Conservation (phyloP, 78 protist species). For the Chrysochromulina parva region DNA sequence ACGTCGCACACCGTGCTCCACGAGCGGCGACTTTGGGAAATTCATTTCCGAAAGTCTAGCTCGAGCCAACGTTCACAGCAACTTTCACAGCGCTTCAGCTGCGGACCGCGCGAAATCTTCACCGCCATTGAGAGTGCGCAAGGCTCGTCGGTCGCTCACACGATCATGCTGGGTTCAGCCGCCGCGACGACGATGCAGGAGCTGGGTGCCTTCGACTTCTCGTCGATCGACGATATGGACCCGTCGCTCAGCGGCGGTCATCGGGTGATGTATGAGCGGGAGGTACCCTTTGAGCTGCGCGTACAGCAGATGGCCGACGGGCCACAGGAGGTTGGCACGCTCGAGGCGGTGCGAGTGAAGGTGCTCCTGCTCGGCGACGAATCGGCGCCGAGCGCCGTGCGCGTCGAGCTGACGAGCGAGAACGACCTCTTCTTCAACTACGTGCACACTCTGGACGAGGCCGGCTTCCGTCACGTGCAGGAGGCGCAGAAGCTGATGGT, state of each 20-base stretch:
- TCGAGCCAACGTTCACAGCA: too few species aligned
- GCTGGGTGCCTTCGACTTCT: slow-evolving; percentile 4
- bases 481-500: slow-evolving; percentile 50
- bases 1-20: too few species aligned
- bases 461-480: slow-evolving; percentile 20
- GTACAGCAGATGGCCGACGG: slow-evolving; percentile 23
- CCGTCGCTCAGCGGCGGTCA: slow-evolving; percentile 33
- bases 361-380: slow-evolving; percentile 26
- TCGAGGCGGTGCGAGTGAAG: slow-evolving; percentile 40
- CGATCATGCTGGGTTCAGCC: too few species aligned
- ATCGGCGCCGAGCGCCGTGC: neutral
- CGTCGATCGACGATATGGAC: slow-evolving; percentile 37
- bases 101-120: too few species aligned
- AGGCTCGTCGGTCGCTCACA: too few species aligned
- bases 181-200: too few species aligned
- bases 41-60: too few species aligned
- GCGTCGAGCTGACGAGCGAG: slow-evolving; percentile 37
- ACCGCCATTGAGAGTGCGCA: too few species aligned
- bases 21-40: too few species aligned
- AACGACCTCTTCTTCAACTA: slow-evolving; percentile 41
- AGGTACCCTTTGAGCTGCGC: slow-evolving; percentile 45
- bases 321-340: slow-evolving; percentile 38
- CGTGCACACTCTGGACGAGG: slow-evolving; percentile 30
- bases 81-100: too few species aligned
- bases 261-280: slow-evolving; percentile 27